Conservation (phyloP, 73 alveolate genomes). For the Symbiodinium pilosum region DNA sequence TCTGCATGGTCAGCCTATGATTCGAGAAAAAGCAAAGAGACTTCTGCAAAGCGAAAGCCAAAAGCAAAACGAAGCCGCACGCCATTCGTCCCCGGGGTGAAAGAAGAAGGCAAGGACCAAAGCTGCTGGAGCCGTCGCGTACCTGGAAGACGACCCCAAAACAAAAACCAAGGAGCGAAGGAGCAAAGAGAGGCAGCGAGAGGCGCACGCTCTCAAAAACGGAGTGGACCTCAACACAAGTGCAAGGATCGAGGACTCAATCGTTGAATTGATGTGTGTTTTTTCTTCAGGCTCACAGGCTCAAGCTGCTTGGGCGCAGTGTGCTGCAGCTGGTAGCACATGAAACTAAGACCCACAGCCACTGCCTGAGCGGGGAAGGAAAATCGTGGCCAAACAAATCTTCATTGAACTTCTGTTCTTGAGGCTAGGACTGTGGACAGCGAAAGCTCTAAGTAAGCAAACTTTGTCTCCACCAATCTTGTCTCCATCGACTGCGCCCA, state of each 20-base stretch:
- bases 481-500: conserved; percentile 90
- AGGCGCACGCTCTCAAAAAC: conserved; percentile 57
- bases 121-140: conserved; percentile 88
- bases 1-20: conserved; percentile 89
- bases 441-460: conserved; percentile 90
- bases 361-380: conserved; percentile 24
- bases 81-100: conserved; percentile 94
- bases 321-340: conserved; percentile 78
- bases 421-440: conserved; percentile 29
- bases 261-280: background rate
- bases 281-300: background rate
- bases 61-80: background rate
- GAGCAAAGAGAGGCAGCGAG: background rate
- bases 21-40: background rate
- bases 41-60: background rate
- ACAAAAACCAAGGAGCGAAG: background rate
- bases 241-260: background rate
- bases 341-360: conserved; percentile 60
- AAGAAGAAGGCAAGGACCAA: conserved; percentile 94
- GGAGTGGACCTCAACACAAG: conserved; percentile 59
- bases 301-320: conserved; percentile 72
- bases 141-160: conserved; percentile 33
- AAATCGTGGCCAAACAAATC: background rate
- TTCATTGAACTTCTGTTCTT: background rate
- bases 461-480: conserved; percentile 90